phyloP scores from a whole-genome alignment of 2,329 filamentous ascomycete species.

The Exserohilum turcica region DNA sequence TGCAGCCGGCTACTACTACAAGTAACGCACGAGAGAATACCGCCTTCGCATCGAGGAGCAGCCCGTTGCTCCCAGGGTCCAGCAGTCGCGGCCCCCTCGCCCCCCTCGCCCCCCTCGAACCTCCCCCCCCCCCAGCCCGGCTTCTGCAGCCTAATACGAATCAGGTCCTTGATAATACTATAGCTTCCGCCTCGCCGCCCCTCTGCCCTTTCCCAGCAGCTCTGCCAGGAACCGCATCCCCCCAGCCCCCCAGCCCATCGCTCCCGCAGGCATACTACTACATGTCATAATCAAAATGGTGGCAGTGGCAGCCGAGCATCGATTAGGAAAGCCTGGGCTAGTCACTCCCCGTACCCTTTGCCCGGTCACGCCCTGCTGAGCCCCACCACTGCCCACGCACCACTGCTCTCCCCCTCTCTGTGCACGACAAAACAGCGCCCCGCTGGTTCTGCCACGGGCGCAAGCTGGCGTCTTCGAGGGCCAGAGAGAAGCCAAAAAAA shows the following conservation, averaged over 20 bases:
- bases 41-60: conserved; percentile 10
- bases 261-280: conserved; percentile 23
- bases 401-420: conserved; percentile 24
- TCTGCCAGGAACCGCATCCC: conserved; percentile 29
- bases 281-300: conserved; percentile 35
- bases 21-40: conserved; percentile 9
- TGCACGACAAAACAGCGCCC: conserved; percentile 23
- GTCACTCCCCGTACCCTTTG: conserved; percentile 23
- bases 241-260: conserved; percentile 33
- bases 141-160: conserved; percentile 39
- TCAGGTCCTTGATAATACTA: conserved; percentile 45
- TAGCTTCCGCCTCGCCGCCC: conserved; percentile 38
- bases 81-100: too few relatives aligned
- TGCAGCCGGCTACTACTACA: conserved; percentile 16
- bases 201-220: conserved; percentile 33
- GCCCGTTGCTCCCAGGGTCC: conserved; percentile 8
- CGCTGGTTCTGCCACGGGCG: conserved; percentile 27
- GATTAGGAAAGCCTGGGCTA: conserved; percentile 37
- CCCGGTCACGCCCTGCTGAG: conserved; percentile 29
- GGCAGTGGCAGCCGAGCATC: conserved; percentile 32
- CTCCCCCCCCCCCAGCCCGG: conserved; percentile 25
- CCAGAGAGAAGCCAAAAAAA: too few relatives aligned
- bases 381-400: conserved; percentile 29
- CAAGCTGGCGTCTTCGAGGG: conserved; percentile 34
- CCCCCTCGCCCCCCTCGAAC: too few relatives aligned